Base-by-base conservation (phyloP, 805 yeast genomes). In the Barnettozyma vustinii region DNA sequence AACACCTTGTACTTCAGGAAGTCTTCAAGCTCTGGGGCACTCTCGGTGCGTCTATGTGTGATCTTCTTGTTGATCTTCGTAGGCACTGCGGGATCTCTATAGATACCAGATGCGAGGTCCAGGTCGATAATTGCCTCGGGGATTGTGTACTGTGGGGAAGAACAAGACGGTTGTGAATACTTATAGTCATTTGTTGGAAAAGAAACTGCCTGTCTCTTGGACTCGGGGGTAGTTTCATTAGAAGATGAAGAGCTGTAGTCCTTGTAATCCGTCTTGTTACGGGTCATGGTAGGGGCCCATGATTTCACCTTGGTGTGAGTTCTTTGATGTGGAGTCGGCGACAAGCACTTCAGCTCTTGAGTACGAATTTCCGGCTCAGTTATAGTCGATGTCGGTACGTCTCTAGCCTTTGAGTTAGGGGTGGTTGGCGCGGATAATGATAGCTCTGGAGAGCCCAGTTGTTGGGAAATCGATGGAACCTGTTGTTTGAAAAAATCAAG, bases 51-150 rank as follows among this genome's bases (percentile, higher is more conserved):
- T 56, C 80, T 69, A 58, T 78, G 83, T 6, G 64, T 53, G 44
- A 58, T 52, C 61, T 61, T 51, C 64, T 67, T 65, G 5, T 51
- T 48, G 12, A 46, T 54, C 12, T 49, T 47, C 2, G 35, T 33
- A 7, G 47, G 44, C 5, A 49, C 20, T 16, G 59, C 50, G 9
- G 68, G 68, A 44, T 65, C 63, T 45, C 61, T 59, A 42, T 56
- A 56, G 16, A 71, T 61, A 39, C 70, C 73, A 21, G 75, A 65
- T 10, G 81, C 81, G 26, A 75, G 74, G 52, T 80, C 84, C 43
- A 80, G 61, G 53, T 80, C 83, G 21, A 80, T 80, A 21, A 75
- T 67, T 2, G 83, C 81, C 55, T 77, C 79, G 1, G 83, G 82
- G 5, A 73, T 67, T 20, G 68, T 41, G 33, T 56, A 52, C 10